Conservation (phyloP, 495 filamentous ascomycete genomes). For the Talaromyces nanjingensis region DNA sequence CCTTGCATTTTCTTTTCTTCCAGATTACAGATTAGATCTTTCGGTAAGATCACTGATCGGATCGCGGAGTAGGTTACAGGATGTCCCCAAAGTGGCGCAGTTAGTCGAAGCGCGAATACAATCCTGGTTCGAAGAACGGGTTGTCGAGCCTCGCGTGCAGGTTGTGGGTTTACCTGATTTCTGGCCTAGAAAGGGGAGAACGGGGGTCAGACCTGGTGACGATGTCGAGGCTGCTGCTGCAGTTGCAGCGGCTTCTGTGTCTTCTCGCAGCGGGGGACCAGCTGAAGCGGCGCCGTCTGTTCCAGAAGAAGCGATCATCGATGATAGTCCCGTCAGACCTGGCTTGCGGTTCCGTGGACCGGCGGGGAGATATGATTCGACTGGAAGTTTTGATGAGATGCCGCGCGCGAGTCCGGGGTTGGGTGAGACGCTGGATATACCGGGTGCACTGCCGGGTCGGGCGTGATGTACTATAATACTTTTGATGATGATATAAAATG, state of each 20-base stretch:
- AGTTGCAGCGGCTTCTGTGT: constrained; percentile 28
- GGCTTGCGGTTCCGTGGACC: constrained; percentile 1
- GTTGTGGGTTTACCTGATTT: constrained; percentile 88
- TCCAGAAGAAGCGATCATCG: neutral
- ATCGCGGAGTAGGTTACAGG: constrained; percentile 79
- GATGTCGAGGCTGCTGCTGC: constrained; percentile 37
- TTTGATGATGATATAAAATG: neutral
- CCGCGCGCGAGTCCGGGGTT: neutral
- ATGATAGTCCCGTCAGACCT: neutral
- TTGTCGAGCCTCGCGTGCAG: constrained; percentile 92
- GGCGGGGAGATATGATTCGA: neutral
- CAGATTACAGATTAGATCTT: constrained; percentile 92
- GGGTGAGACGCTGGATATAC: neutral
- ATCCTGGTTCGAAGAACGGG: constrained; percentile 94
- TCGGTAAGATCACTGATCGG: constrained; percentile 88
- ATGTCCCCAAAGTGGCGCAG: constrained; percentile 96
- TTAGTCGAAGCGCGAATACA: constrained; percentile 86
- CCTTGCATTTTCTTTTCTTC: constrained; percentile 88
- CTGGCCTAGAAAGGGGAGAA: constrained; percentile 72
- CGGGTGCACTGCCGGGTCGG: neutral
- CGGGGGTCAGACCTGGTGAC: constrained; percentile 37
- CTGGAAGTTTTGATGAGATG: neutral
- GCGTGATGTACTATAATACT: neutral
- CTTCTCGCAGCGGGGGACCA: constrained; percentile 14
- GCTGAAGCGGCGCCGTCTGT: constrained; percentile 6